phyloP scores from a whole-genome alignment of 2,329 filamentous ascomycete genomes.

The Aspergillus sp. region DNA sequence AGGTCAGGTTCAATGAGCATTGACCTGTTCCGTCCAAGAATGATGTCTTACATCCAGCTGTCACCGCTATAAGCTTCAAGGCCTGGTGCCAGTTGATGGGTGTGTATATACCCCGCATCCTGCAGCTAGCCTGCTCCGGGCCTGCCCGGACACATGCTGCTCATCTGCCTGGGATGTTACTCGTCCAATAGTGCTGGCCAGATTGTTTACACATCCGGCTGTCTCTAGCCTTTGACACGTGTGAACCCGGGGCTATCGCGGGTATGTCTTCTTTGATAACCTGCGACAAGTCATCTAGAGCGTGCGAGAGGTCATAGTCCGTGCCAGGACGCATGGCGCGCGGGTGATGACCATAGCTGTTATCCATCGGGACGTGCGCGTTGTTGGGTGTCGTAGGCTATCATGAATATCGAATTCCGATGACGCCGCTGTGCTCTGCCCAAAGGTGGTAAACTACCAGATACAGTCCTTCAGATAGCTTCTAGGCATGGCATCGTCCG shows the following conservation, averaged over 20 bases:
- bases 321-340: background rate
- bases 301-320: background rate
- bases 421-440: background rate
- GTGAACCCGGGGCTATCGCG: background rate
- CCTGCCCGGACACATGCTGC: background rate
- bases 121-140: background rate
- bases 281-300: background rate
- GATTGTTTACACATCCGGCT: background rate
- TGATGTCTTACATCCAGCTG: constrained; percentile 1
- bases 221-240: constrained; percentile 4
- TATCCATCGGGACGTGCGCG: background rate
- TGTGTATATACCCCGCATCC: constrained; percentile 4
- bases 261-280: background rate
- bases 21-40: background rate
- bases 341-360: background rate
- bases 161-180: background rate
- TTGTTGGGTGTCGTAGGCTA: background rate
- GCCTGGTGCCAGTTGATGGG: background rate
- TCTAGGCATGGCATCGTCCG: background rate
- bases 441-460: background rate
- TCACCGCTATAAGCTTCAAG: constrained; percentile 7
- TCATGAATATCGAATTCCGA: background rate
- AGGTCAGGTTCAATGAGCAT: background rate
- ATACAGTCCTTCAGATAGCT: background rate
- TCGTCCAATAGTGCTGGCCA: background rate